These are phyloP conservation scores for Trichoderma koningiopsis DNA, from an alignment of 2,329 filamentous ascomycete species.

Conservation along the genomic window DNA sequence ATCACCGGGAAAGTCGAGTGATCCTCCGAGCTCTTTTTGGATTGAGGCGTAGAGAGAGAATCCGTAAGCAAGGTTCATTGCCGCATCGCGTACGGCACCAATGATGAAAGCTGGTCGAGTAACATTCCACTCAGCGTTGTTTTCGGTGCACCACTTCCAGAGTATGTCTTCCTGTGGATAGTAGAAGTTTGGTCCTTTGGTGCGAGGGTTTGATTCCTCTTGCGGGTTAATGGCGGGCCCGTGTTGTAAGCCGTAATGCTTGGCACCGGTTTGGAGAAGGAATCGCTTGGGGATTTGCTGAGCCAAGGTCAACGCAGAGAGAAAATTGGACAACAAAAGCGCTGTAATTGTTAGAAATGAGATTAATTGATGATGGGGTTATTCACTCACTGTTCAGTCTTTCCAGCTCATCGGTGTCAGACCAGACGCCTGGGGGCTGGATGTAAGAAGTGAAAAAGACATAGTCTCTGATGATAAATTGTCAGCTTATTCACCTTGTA, in stretches of 20 bases:
- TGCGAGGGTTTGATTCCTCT: constrained; percentile 7
- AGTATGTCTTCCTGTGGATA: constrained; percentile 15
- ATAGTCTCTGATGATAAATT: constrained; percentile 10
- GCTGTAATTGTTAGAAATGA: not conserved
- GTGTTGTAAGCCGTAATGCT: not conserved
- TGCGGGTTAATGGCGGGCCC: not conserved
- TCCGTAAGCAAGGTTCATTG: constrained; percentile 1
- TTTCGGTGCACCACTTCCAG: not conserved
- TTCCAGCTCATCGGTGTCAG: constrained; percentile 6
- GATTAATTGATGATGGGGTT: too few relatives aligned
- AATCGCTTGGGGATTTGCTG: not conserved
- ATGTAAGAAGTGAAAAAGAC: constrained; percentile 25
- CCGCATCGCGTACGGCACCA: constrained; percentile 13
- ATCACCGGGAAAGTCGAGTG: constrained; percentile 1
- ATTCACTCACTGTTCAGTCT: constrained; percentile 12
- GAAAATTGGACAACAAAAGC: constrained; percentile 11
- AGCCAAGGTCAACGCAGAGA: not conserved
- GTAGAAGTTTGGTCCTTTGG: constrained; percentile 2
- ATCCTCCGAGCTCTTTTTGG: not conserved
- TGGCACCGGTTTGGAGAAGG: constrained; percentile 17
- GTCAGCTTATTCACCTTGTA: not conserved
- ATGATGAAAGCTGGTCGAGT: constrained; percentile 9
- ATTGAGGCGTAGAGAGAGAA: constrained; percentile 13
- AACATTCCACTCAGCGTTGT: constrained; percentile 13
- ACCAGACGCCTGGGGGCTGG: constrained; percentile 9